These are phyloP conservation scores for Agrocybe praecox DNA, from an alignment of 768 basidiomycete genomes.

Conservation along the genomic window DNA sequence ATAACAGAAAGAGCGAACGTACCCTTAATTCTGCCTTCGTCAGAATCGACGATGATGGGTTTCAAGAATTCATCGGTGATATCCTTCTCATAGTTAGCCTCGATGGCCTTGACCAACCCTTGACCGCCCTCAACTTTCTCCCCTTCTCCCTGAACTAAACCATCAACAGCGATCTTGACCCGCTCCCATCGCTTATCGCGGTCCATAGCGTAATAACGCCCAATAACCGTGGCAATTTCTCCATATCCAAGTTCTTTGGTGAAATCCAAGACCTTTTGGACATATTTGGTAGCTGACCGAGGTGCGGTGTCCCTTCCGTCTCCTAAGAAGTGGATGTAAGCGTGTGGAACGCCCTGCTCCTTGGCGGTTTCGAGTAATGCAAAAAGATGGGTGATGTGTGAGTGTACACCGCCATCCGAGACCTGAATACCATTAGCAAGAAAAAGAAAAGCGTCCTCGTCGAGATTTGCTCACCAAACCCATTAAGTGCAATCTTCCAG, in stretches of 20 bases:
- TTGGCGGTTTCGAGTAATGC: slow-evolving; percentile 92
- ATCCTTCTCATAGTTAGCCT: slow-evolving; percentile 80
- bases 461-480: slow-evolving; percentile 67
- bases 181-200: slow-evolving; percentile 97
- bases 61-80: slow-evolving; percentile 96
- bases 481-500: slow-evolving; percentile 85
- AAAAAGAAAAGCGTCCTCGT: neutral
- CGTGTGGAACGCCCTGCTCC: slow-evolving; percentile 78
- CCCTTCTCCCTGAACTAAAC: slow-evolving; percentile 73
- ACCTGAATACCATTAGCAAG: slow-evolving; percentile 45
- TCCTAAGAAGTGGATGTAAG: slow-evolving; percentile 92
- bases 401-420: slow-evolving; percentile 97
- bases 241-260: slow-evolving; percentile 77
- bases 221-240: slow-evolving; percentile 82
- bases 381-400: slow-evolving; percentile 88
- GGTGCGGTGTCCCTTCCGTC: slow-evolving; percentile 96
- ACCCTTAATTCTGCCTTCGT: slow-evolving; percentile 82
- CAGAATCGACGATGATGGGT: slow-evolving; percentile 86
- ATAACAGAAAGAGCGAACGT: slow-evolving; percentile 18
- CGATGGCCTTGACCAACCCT: slow-evolving; percentile 66
- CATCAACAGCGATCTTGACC: slow-evolving; percentile 87
- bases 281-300: slow-evolving; percentile 76
- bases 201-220: slow-evolving; percentile 97
- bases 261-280: slow-evolving; percentile 76
- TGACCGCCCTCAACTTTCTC: slow-evolving; percentile 48